Evolutionary conservation across 768 basidiomycete genomes (phyloP).

Genomic region (Lyophyllum semitale): DNA sequence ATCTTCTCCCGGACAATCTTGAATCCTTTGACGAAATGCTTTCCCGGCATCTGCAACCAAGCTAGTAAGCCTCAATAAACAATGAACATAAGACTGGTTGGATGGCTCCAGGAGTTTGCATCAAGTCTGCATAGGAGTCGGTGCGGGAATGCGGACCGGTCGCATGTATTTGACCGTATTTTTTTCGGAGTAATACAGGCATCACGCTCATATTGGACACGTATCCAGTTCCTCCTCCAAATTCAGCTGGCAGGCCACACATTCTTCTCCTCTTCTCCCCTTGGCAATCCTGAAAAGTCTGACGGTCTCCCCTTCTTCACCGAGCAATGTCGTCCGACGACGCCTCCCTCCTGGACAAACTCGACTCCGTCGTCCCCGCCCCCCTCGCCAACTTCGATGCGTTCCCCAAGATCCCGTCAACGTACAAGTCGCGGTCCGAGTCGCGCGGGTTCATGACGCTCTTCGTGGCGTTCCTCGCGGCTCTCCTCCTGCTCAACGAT

Average conservation of each 20-base stretch:
- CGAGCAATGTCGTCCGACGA: slow-evolving; percentile 25
- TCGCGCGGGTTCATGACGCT: slow-evolving; percentile 82
- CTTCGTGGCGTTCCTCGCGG: slow-evolving; percentile 63
- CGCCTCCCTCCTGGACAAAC: slow-evolving; percentile 54
- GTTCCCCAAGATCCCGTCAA: slow-evolving; percentile 81
- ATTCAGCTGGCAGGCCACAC: neutral
- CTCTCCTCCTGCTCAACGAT: slow-evolving; percentile 84
- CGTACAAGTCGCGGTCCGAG: slow-evolving; percentile 79
- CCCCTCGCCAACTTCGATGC: slow-evolving; percentile 81
- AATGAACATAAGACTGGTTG: neutral
- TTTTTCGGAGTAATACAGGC: neutral
- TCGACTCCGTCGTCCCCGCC: slow-evolving; percentile 64
- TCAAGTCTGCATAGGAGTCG: neutral
- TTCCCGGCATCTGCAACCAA: neutral
- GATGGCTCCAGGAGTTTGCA: too few species aligned
- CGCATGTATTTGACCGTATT: slow-evolving; percentile 5
- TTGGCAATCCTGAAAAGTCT: too few species aligned
- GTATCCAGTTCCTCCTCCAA: slow-evolving; percentile 2
- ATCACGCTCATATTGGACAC: slow-evolving; percentile 11
- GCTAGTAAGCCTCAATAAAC: neutral
- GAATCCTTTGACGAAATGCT: neutral
- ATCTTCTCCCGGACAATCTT: neutral
- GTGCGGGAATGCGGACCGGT: neutral
- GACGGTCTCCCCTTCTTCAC: too few species aligned
- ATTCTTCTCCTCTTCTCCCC: neutral